Base-by-base conservation (phyloP, 2,329 filamentous ascomycete genomes). In the Orbilia brochopaga region DNA sequence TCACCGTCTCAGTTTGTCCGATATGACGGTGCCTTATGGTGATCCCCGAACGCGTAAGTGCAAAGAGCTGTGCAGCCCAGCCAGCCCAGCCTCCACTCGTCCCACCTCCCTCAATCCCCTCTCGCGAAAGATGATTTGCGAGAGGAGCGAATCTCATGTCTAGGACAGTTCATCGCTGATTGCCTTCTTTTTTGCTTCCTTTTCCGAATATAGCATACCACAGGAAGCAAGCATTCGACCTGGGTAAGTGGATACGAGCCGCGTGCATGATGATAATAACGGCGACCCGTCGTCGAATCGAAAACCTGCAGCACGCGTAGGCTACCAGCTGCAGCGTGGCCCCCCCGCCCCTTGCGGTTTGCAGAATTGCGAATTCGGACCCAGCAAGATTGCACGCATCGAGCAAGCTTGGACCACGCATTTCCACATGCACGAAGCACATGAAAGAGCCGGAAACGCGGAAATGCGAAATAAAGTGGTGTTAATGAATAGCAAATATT, bases 151-250 rank as follows among this genome's bases (percentile, higher is more conserved):
- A 32, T 32, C 27, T 42, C 13, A 24, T 61, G 53, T 69, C 57
- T 58, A 54, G 65, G 24, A 62, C 48, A 54, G 53, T 27, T 51
- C 15, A 32, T 32, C 46, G 37, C 46, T 69, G 53, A 63, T 54
- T 55, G 44, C 17, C 50, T 51, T 46, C 46, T 44, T 17, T 46
- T 54, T 55, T 62, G 61, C n/a, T 48, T 63, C 37, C 21, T 35
- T n/a, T 53, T 58, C 46, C 52, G 27, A 58, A 59, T 64, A 63
- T 52, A 70, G 88, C 88, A 1, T 90, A 83, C 78, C 86, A 89
- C 79, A 87, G 87, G 78, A 90, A 90, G 78, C 83, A 86, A 8
- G 88, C 88, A 0, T 90, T 90, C 74, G 88, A 90, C 78, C 82
- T 42, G 87, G 66, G 66, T 70, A 70, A 70, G 59, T 64, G 19